Base-by-base conservation (phyloP, 805 yeast genomes). In the Candida morakotiae region DNA sequence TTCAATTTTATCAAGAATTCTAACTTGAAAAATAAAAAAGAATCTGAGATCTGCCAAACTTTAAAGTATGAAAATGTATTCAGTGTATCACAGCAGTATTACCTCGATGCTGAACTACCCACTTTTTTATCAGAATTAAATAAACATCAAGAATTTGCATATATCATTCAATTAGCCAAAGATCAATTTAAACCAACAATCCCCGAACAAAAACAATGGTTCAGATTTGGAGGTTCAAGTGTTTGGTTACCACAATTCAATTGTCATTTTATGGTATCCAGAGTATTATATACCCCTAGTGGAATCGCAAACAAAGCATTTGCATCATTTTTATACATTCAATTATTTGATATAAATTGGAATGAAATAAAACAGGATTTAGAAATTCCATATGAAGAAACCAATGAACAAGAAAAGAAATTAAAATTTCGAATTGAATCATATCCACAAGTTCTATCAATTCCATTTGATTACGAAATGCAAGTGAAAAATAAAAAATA, bases 171-270 rank as follows among this genome's bases (percentile, higher is more conserved):
- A 10, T 27, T 44, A 14, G 57, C 53, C 5, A 28, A 37, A 10
- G 31, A 41, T 9, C 33, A 30, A 16, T 49, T 51, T 35, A 39
- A 52, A 26, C 47, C 60, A 4, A 45, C 40, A 4, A 44, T 55
- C 14, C 56, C 58, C 1, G 41, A 37, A 9, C 44, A 48, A 9
- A 41, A 49, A 16, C 51, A 56, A 36, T 62, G 68, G 68, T 51
- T 47, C 33, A 49, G 57, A 29, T 53, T 60, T 37, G 58, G 56
- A 2, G 67, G 67, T 1, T 50, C 65, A 8, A 51, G 60, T 2
- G 60, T 58, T 2, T 61, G 57, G 58, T 43, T 62, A 13, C 48
- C 56, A 29, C 56, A 60, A n/a, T 60, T 51, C 33, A 51, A 61
- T 6, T 52, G 59, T 8, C 63, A 62, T 39, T 52, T 46, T 15